Evolutionary conservation across 768 basidiomycete species (phyloP).

Genomic region (Tephrocybe sp.): DNA sequence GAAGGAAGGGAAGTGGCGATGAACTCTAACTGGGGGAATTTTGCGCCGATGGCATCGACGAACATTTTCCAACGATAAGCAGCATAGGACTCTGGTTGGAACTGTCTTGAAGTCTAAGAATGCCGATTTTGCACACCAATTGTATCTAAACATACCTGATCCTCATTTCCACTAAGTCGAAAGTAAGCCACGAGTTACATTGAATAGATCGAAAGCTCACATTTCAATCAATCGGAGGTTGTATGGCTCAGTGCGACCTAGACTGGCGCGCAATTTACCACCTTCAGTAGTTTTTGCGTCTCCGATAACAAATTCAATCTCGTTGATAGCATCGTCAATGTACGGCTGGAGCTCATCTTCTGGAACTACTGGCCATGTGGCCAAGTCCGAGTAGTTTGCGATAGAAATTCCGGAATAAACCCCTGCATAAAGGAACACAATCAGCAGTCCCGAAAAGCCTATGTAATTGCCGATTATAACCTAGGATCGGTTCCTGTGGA

Average conservation of each 20-base stretch:
- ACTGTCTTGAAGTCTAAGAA: background rate
- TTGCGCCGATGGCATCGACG: conserved; percentile 8
- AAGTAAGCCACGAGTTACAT: background rate
- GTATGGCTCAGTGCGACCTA: conserved; percentile 8
- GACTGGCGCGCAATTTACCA: conserved; percentile 9
- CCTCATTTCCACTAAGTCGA: conserved; percentile 7
- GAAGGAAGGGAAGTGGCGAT: conserved; percentile 25
- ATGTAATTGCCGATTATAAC: conserved; percentile 9
- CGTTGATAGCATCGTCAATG: conserved; percentile 7
- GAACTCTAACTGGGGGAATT: conserved; percentile 8
- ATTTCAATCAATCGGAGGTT: conserved; percentile 5
- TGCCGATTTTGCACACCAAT: background rate
- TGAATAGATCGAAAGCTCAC: background rate
- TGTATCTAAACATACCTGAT: background rate
- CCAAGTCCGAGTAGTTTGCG: conserved; percentile 33
- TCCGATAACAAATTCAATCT: conserved; percentile 7
- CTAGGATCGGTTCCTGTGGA: conserved; percentile 31
- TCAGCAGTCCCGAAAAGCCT: background rate
- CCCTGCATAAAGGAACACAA: conserved; percentile 12
- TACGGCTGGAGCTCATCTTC: conserved; percentile 30
- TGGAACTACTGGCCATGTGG: conserved; percentile 33
- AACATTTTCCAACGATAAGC: conserved; percentile 10
- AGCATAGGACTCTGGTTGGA: conserved; percentile 7
- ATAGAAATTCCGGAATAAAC: conserved; percentile 27
- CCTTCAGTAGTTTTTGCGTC: conserved; percentile 7